A percentile compares a stretch with the other conserved stretches of the same genome.
These are phyloP conservation scores for Diutina sp. DNA, from an alignment of 1,139 yeast genomes.

Conservation along the genomic window DNA sequence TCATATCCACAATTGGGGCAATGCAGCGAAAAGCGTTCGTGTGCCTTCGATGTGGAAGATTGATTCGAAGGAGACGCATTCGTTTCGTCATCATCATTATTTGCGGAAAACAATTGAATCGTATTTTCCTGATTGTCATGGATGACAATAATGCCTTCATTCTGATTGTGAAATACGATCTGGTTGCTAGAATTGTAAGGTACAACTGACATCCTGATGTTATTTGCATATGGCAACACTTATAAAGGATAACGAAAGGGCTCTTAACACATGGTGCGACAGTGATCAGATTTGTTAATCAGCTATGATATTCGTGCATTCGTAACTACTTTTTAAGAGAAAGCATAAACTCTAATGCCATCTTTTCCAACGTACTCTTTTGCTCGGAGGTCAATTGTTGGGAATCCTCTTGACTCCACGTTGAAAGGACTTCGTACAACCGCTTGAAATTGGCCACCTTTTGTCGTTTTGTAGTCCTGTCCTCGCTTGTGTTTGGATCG, in stretches of 20 bases:
- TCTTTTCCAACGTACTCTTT: neutral
- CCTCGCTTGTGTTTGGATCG: neutral
- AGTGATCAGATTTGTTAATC: no score
- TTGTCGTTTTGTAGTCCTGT: neutral
- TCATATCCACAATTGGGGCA: constrained; percentile 2
- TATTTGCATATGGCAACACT: neutral
- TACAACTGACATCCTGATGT: constrained; percentile 21
- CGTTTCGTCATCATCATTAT: constrained; percentile 4
- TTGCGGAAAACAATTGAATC: constrained; percentile 17
- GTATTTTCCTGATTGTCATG: constrained; percentile 30
- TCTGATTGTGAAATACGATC: constrained; percentile 25
- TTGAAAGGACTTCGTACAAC: neutral
- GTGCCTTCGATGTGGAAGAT: neutral
- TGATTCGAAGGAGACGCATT: neutral
- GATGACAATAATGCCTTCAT: constrained; percentile 29
- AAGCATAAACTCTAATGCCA: neutral
- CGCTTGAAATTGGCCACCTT: neutral
- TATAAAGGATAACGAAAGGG: neutral
- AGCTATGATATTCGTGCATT: neutral
- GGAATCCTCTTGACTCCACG: neutral
- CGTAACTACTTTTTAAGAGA: neutral
- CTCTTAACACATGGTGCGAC: neutral
- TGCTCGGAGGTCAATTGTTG: neutral
- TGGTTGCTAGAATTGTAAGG: constrained; percentile 23
- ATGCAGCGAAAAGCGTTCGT: neutral